A percentile compares a stretch with the other conserved stretches of the same genome.
phyloP scores from a whole-genome alignment of 2,329 filamentous ascomycete genomes.

The Alternaria gaisen region DNA sequence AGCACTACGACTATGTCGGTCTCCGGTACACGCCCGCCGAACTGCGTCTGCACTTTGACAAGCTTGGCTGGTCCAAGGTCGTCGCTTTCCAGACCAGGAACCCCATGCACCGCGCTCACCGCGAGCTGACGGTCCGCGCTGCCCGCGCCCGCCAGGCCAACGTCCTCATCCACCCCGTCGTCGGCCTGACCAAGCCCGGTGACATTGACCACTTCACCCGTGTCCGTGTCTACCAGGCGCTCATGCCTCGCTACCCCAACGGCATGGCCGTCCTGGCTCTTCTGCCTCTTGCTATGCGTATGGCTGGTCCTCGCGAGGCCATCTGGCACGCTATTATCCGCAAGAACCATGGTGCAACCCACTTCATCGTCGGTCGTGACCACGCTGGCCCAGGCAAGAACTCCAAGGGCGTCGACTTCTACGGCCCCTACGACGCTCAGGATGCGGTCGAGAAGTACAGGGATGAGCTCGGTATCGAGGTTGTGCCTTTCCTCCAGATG shows the following conservation, averaged over 20 bases:
- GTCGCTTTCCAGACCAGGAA: slow-evolving; percentile 98
- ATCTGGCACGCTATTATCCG: slow-evolving; percentile 99
- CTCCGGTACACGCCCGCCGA: slow-evolving; percentile 94
- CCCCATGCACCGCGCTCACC: slow-evolving; percentile 98
- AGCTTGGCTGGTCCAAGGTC: slow-evolving; percentile 97
- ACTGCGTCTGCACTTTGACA: slow-evolving; percentile 96
- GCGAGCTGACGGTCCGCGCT: slow-evolving; percentile 96
- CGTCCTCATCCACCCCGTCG: slow-evolving; percentile 98
- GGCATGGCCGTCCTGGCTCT: slow-evolving; percentile 98
- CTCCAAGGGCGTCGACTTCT: slow-evolving; percentile 95
- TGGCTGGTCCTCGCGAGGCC: slow-evolving; percentile 97
- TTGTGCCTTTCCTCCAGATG: slow-evolving; percentile 99
- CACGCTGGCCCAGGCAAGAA: slow-evolving; percentile 98
- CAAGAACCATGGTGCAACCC: slow-evolving; percentile 98
- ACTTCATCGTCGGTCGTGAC: slow-evolving; percentile 99
- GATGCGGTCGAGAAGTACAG: slow-evolving; percentile 95
- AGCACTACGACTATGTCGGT: slow-evolving; percentile 99
- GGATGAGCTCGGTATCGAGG: slow-evolving; percentile 96
- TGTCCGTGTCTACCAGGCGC: slow-evolving; percentile 97
- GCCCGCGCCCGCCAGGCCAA: slow-evolving; percentile 96
- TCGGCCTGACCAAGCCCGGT: slow-evolving; percentile 97
- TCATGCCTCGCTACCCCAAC: slow-evolving; percentile 96
- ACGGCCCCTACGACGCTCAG: slow-evolving; percentile 97
- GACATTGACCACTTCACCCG: slow-evolving; percentile 99
- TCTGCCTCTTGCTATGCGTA: slow-evolving; percentile 95